phyloP scores from a whole-genome alignment of 352 stramenopile genomes.

The Peronospora farinosa region DNA sequence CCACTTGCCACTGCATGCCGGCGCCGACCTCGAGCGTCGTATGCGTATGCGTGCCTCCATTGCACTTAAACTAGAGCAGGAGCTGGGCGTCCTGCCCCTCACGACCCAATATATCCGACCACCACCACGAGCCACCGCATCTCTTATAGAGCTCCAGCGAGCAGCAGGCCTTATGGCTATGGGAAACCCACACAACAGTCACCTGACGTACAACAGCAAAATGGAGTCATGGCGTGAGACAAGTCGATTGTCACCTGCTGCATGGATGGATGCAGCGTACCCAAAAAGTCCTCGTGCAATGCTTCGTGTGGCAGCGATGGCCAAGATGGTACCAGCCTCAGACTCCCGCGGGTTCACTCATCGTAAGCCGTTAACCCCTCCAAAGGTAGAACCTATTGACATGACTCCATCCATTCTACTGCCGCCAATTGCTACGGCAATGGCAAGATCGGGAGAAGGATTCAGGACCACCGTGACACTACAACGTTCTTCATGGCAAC shows the following conservation, averaged over 20 bases:
- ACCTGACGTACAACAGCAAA: constrained; percentile 8
- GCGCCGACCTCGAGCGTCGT: constrained; percentile 25
- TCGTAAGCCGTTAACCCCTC: constrained; percentile 1
- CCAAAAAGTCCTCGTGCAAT: constrained; percentile 35
- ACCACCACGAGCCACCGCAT: constrained; percentile 11
- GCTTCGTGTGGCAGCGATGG: constrained; percentile 30
- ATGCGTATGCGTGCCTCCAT: constrained; percentile 37
- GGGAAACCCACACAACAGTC: constrained; percentile 6
- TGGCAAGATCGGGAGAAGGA: constrained; percentile 30
- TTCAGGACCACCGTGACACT: constrained; percentile 20
- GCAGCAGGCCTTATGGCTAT: constrained; percentile 22
- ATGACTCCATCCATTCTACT: constrained; percentile 17
- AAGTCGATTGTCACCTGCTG: constrained; percentile 10
- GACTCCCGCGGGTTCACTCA: constrained; percentile 18
- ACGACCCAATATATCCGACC: constrained; percentile 32
- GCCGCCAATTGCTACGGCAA: constrained; percentile 32
- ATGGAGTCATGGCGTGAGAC: constrained; percentile 22
- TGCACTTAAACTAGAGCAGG: constrained; percentile 32
- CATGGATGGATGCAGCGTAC: constrained; percentile 26
- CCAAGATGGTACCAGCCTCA: constrained; percentile 24
- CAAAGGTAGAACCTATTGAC: constrained; percentile 8
- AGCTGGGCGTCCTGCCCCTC: constrained; percentile 25
- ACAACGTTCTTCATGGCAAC: constrained; percentile 24
- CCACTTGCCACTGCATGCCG: constrained; percentile 21
- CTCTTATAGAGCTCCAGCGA: constrained; percentile 26